These are phyloP conservation scores for Jimgerdemannia flammicorona DNA, from an alignment of 192 early-diverging fungal species.

Conservation along the genomic window DNA sequence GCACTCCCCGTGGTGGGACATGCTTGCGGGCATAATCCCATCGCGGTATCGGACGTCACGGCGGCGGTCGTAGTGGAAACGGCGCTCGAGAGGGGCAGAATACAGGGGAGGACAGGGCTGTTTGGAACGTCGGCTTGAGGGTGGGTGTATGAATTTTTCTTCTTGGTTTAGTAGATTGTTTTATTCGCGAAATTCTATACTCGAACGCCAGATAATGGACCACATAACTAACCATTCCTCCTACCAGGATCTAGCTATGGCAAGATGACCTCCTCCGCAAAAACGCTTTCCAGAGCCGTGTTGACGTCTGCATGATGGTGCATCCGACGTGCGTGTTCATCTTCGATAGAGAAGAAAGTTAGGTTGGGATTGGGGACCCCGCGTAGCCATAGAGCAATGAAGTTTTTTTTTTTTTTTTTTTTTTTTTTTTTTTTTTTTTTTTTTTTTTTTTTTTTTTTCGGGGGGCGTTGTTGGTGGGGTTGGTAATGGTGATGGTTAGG, in stretches of 20 bases:
- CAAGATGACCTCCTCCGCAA: constrained; percentile 67
- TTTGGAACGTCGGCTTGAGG: constrained; percentile 72
- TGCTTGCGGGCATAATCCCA: constrained; percentile 67
- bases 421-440: neutral
- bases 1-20: constrained; percentile 67
- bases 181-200: too few relatives aligned
- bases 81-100: constrained; percentile 31
- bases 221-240: too few relatives aligned
- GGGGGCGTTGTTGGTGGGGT: too few relatives aligned
- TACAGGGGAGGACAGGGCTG: constrained; percentile 50
- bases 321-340: constrained; percentile 60
- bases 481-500: too few relatives aligned
- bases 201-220: too few relatives aligned
- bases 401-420: neutral
- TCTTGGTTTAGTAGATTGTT: too few relatives aligned
- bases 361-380: too few relatives aligned
- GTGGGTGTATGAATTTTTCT: too few relatives aligned
- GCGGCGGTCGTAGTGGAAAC: constrained; percentile 45
- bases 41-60: constrained; percentile 61
- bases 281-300: constrained; percentile 63
- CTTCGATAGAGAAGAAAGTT: neutral
- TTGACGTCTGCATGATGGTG: constrained; percentile 76
- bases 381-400: neutral
- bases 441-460: neutral
- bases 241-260: too few relatives aligned